Evolutionary conservation across 169 alveolate species (phyloP), one percentile per base, ranked within the genome.

Genomic region (Eimeria brunetti): DNA sequence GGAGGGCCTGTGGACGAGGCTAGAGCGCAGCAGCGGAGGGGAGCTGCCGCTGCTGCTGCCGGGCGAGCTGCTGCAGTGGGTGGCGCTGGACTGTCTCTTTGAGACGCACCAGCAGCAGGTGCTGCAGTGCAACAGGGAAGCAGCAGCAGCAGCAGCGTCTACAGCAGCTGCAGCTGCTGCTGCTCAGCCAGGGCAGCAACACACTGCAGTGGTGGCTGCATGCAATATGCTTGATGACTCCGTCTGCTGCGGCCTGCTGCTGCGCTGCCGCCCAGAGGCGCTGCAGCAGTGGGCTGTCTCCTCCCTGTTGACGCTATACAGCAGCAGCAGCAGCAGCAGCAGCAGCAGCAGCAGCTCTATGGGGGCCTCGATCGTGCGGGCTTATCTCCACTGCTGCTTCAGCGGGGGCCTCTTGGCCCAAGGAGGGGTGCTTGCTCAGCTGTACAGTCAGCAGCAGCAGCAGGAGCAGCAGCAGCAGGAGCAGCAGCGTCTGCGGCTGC

Each of bases 331-430:
- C 86, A 76, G 41, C 60, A 75, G 56, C 67, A 76, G 86, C 62
- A 46, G 64, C 86, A 46, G 86, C 30, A 46, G 89, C 58, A 49
- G 71, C n/a, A 27, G 64, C 44, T 30, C 89, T 30, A 30, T 22
- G n/a, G 89, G 51, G 12, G 51, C 69, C 51, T 81, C 89, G 44
- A 49, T 81, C 4, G 89, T 81, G 71, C 89, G 89, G 36, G 89
- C 89, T n/a, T 81, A 81, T 33, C 89, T 81, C n/a, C 89, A 81
- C 73, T 81, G 89, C 89, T 81, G 89, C 53, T 81, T 81, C 75
- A 81, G 89, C n/a, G 73, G 75, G n/a, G 89, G 89, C 56, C 71
- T 81, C 8, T 16, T 81, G 89, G 71, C 89, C n/a, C 89, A 81
- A 27, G 89, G 89, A 14, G 71, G 49, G 14, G 30, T 81, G 51